Evolutionary conservation across 768 basidiomycete genomes (phyloP), one percentile per base, ranked within the genome.

Genomic region (Rickenella mellea): DNA sequence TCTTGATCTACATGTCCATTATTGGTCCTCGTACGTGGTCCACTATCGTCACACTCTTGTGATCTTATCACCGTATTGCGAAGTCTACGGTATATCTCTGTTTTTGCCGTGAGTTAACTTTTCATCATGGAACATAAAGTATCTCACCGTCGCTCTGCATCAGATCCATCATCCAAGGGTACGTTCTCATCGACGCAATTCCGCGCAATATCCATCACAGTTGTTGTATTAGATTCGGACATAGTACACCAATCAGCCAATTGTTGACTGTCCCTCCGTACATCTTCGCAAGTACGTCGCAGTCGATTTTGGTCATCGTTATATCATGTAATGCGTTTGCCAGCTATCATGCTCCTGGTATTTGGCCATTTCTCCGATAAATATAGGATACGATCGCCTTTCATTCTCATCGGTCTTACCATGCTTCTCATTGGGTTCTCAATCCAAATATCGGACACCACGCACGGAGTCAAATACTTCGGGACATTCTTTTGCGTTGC

Each of bases 231-330:
- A 79, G 78, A 17, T 83, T 83, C 42, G 81, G 81, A 1, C 72
- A 74, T 52, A 55, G 68, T 3, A 55, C 72, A 4, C 60, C 78
- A 0, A 64, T 78, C 41, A 76, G 72, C 41, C 78, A 83, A 50
- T 63, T 84, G 3, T 66, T 85, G 29, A 80, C 80, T 2, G 72
- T 83, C 0, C 82, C 82, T 2, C 79, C 80, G 6, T 83, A 82
- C 50, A 55, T 79, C 17, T 58, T 73, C 33, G 79, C 77, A 10
- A 74, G 81, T 82, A 48, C 27, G 76, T 58, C 0, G n/a, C 33
- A 37, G 25, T 20, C 27, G 6, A 6, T 36, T 36, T 9, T 10
- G 10, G 24, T 15, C 24, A 10, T 3, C 10, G 9, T 14, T 5
- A 10, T 36, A 15, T 19, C 8, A 17, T 36, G 19, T 19, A 17